Evolutionary conservation across 805 yeast genomes (phyloP).

Genomic region (Saccharomycopsis schoenii): DNA sequence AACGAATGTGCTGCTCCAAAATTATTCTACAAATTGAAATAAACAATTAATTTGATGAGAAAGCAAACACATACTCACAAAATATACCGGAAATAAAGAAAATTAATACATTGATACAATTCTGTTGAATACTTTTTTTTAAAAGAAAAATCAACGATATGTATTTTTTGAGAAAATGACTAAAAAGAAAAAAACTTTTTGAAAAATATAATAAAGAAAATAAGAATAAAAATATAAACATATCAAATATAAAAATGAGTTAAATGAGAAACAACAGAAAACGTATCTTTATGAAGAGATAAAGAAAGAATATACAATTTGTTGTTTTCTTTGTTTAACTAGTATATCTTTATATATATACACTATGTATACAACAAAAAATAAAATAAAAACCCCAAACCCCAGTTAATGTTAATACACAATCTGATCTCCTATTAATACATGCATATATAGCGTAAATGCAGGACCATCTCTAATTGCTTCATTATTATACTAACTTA

Average conservation of each 20-base stretch:
- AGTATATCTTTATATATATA: not conserved
- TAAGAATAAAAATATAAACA: not conserved
- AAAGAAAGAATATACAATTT: not conserved
- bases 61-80: not conserved
- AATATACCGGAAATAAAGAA: not conserved
- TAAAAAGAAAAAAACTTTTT: not conserved
- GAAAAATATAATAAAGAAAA: not conserved
- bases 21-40: slow-evolving; percentile 78
- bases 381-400: not conserved
- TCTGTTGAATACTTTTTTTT: not conserved
- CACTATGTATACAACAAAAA: not conserved
- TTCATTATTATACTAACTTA: too few species aligned
- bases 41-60: slow-evolving; percentile 21
- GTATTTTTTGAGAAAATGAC: not conserved
- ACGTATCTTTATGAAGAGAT: not conserved
- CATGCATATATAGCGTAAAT: too few species aligned
- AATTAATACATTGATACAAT: not conserved
- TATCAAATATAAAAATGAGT: not conserved
- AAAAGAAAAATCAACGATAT: not conserved
- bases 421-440: not conserved
- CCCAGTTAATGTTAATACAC: not conserved
- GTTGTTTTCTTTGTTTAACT: not conserved
- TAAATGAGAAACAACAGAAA: not conserved
- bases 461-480: too few species aligned
- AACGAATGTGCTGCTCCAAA: slow-evolving; percentile 89